Evolutionary conservation across 2,329 filamentous ascomycete species (phyloP), one percentile per base, ranked within the genome.

Genomic region (Cadophora sp.): DNA sequence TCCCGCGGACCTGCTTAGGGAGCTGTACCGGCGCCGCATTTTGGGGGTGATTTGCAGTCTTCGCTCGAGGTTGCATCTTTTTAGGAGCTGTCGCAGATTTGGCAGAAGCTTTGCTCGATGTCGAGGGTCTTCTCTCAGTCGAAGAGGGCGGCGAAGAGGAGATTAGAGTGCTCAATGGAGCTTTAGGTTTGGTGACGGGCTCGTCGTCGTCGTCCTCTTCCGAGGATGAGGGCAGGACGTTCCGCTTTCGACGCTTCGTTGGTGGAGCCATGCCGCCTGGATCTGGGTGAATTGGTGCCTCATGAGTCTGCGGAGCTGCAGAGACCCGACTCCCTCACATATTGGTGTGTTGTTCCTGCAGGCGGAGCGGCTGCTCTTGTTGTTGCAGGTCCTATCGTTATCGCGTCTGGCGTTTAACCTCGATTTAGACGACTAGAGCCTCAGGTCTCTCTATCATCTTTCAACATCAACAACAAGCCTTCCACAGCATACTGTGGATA

Each of bases 191-290:
- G 9, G 50, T 59, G 33, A 67, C 60, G 8, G 71, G 64, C 60
- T 84, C 81, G 39, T 80, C 79, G 70, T 85, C 82, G 70, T 86
- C 83, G 70, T 85, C 82, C 62, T 84, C 84, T 53, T 81, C 81
- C 18, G 70, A 67, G 51, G 75, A 73, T 18, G 73, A 74, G 14
- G 71, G 70, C 50, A 87, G 77, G 73, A 85, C 78, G 76, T 85
- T 87, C 72, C 83, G 84, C 81, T 83, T 86, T 72, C 84, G 84
- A 77, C 87, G 73, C 65, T 77, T 78, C 48, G 74, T 69, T 66
- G 77, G 76, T 66, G 76, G 76, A 66, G 76, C 76, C 76, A 78
- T 78, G 45, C 30, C 50, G 48, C 47, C 48, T 53, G 60, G 48
- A 51, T 20, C 16, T 51, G n/a, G n/a, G 14, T 30, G 39, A 55